These are phyloP conservation scores for Mortierella sp. DNA, from an alignment of 371 early-diverging fungal species.

Conservation along the genomic window DNA sequence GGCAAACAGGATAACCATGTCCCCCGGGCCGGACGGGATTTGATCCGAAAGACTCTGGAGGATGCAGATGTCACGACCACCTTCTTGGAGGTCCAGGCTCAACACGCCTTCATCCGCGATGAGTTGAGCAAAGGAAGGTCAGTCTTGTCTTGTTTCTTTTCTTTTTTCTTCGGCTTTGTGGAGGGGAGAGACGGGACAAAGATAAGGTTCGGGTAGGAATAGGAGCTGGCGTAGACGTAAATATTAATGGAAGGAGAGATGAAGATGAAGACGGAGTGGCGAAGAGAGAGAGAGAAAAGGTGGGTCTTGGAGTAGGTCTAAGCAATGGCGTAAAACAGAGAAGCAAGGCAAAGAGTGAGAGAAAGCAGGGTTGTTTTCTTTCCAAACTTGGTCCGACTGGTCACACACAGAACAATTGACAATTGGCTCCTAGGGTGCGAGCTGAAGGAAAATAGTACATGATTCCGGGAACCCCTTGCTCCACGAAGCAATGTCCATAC, in stretches of 20 bases:
- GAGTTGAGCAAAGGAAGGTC: constrained; percentile 65
- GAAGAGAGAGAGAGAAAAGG: neutral
- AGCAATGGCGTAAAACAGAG: neutral
- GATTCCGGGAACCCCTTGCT: neutral
- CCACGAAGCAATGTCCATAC: no score
- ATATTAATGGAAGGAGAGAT: no score
- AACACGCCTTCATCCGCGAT: constrained; percentile 73
- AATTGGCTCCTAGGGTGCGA: no score
- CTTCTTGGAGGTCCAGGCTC: constrained; percentile 67
- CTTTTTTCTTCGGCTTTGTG: neutral
- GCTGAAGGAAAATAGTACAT: no score
- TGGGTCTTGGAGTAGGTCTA: neutral
- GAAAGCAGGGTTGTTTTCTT: neutral
- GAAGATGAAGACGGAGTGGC: neutral
- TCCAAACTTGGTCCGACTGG: neutral
- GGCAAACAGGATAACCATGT: constrained; percentile 72
- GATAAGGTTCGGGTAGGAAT: no score
- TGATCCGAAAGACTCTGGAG: constrained; percentile 62
- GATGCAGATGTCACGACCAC: constrained; percentile 60
- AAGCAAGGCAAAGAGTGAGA: no score
- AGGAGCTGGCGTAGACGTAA: no score
- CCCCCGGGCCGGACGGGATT: constrained; percentile 62
- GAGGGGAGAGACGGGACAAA: neutral
- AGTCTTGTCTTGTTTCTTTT: neutral
- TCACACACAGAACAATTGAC: no score